Base-by-base conservation (phyloP, 768 basidiomycete genomes). In the Stropharia rugosoannulata region DNA sequence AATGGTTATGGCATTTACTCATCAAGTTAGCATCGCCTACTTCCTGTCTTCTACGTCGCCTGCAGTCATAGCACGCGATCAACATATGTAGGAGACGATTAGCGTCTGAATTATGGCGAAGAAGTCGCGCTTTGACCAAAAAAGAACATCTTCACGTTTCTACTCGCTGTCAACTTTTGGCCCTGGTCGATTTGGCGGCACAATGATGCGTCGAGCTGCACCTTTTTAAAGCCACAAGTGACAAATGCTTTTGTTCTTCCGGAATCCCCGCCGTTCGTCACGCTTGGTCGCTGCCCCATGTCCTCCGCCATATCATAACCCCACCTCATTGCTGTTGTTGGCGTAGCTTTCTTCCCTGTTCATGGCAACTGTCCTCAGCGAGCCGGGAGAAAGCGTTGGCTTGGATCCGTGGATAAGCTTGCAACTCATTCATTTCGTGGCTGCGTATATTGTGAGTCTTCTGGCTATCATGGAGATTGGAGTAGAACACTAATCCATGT, bases 381-480 rank as follows among this genome's bases (percentile, higher is more conserved):
- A 52, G 51, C 51, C 51, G 51, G 32, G 39, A 32, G 41, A 52
- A 45, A 12, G 18, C n/a, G 11, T 52, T 36, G 51, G 51, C 42
- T 52, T 52, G 51, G 39, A 52, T n/a, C 51, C 25, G 27, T 40
- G 27, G 36, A 37, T 18, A n/a, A 49, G 47, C 40, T 57, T 45
- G 25, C 51, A 57, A 5, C 38, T 59, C 29, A 35, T 51, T 13
- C 22, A 50, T n/a, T 54, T 49, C 41, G 55, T 63, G 16, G 59
- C 57, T 13, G 59, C 57, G 11, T 59, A 57, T 45, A 54, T 63
- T 57, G 62, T 57, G 27, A 35, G 57, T 42, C 35, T 18, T 13
- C 22, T 35, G 29, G 1, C 12, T 22, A 19, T 37, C 40, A 12
- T 41, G 19, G 22, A 22, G 22, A 6, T 4, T 13, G 16, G 16